Evolutionary conservation across 2,329 filamentous ascomycete species (phyloP).

Genomic region (Arthrobotrys megalospora): DNA sequence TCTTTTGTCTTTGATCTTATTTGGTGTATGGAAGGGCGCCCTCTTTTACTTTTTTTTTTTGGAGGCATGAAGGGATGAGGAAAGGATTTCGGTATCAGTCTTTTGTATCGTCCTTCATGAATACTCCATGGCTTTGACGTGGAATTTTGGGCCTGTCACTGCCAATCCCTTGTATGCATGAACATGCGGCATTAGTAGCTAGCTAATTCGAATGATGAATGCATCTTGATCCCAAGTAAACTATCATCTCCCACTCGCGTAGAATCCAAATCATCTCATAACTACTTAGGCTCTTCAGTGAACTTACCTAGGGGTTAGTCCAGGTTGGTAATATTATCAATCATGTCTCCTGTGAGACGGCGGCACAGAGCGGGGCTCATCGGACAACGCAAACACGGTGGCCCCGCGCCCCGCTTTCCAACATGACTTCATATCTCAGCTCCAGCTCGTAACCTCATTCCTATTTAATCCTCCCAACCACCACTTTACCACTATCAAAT

Average conservation of each 20-base stretch:
- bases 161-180: conserved; percentile 39
- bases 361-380: conserved; percentile 54
- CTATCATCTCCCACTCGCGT: neutral
- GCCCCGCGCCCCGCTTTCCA: conserved; percentile 44
- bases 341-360: neutral
- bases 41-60: conserved; percentile 3
- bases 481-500: conserved; percentile 8
- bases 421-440: conserved; percentile 35
- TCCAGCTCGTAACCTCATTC: conserved; percentile 27
- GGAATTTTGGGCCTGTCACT: conserved; percentile 7
- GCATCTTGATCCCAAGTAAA: conserved; percentile 43
- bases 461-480: conserved; percentile 9
- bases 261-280: neutral
- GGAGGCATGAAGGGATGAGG: conserved; percentile 5
- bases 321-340: neutral
- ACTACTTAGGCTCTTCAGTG: neutral
- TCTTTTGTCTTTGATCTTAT: conserved; percentile 25
- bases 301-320: too few species aligned
- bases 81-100: neutral
- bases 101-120: conserved; percentile 10
- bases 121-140: conserved; percentile 19
- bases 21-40: conserved; percentile 4
- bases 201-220: conserved; percentile 37
- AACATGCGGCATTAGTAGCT: conserved; percentile 27
- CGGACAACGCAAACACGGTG: conserved; percentile 44